Base-by-base conservation (phyloP, 768 basidiomycete genomes). In the Suillus luteus region DNA sequence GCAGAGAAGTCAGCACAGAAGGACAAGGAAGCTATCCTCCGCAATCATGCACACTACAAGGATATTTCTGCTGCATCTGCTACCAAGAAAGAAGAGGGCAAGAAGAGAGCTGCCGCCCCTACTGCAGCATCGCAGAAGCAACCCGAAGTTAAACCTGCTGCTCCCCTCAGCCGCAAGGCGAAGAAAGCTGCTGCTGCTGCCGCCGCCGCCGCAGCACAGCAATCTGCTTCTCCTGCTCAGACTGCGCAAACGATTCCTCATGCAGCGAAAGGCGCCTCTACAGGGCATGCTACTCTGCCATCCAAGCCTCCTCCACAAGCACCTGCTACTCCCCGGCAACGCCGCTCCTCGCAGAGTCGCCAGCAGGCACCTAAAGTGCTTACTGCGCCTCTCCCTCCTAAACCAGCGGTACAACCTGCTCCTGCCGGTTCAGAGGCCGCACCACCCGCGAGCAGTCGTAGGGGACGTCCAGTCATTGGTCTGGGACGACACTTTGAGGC, bases 21-120 rank as follows among this genome's bases (percentile, higher is more conserved):
- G 69, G 92, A 91, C 72, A 92, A 87, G 70, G 88, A 89, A 68
- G 78, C 85, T 35, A 91, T 89, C 63, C 78, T 87, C 38, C 85
- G 89, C 44, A 90, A 86, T 62, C 90, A 92, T 44, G 83, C 85
- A 0, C 91, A 90, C 71, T 89, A 90, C 77, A 88, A 87, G 71
- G 86, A 86, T 43, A 73, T 75, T 57, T 67, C 72, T 7, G 71
- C 71, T 51, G 72, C 71, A 3, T 68, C 72, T 2, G 57, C 71
- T 12, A 49, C 72, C 31, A 70, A 75, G 9, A 75, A 76, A 72
- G 81, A 79, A 63, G 79, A 79, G 24, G 81, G 80, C 2, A 70
- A 63, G 4, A 80, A 77, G 71, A 78, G 79, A 71, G 78, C 77
- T 65, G 70, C 69, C 2, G 68, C 59, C 1, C 61, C 64, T 0